A percentile compares a stretch with the other conserved stretches of the same genome.
These are phyloP conservation scores for Tulasnella sp. DNA, from an alignment of 768 basidiomycete genomes.

Conservation along the genomic window DNA sequence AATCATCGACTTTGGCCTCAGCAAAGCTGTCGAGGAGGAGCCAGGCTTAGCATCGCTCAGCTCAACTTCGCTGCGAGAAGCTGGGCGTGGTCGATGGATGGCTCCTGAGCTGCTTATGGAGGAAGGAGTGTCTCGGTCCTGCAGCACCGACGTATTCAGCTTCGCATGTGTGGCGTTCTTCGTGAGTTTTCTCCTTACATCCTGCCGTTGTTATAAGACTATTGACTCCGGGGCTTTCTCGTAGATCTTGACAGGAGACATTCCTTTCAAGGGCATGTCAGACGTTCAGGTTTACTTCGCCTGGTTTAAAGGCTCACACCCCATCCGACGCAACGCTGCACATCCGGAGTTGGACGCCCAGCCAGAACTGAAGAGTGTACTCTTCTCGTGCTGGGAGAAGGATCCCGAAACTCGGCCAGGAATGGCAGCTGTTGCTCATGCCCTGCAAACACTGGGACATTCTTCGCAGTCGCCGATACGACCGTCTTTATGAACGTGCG, in stretches of 20 bases:
- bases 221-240: background rate
- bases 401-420: background rate
- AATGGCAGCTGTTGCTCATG: background rate
- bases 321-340: background rate
- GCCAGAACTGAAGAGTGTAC: background rate
- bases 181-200: background rate
- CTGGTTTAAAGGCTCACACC: background rate
- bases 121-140: background rate
- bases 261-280: background rate
- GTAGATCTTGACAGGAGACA: background rate
- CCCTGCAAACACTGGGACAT: background rate
- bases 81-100: conserved; percentile 1
- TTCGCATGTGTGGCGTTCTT: background rate
- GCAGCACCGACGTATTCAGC: background rate
- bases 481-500: background rate
- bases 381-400: background rate
- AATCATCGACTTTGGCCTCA: conserved; percentile 18
- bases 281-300: background rate
- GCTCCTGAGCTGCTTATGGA: background rate
- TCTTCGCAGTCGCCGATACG: background rate
- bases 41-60: background rate
- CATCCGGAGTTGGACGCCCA: background rate
- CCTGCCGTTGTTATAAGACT: background rate
- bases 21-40: background rate
- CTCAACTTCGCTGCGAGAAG: background rate